phyloP scores from a whole-genome alignment of 2,329 filamentous ascomycete genomes.

The Aspergillus versicolor region DNA sequence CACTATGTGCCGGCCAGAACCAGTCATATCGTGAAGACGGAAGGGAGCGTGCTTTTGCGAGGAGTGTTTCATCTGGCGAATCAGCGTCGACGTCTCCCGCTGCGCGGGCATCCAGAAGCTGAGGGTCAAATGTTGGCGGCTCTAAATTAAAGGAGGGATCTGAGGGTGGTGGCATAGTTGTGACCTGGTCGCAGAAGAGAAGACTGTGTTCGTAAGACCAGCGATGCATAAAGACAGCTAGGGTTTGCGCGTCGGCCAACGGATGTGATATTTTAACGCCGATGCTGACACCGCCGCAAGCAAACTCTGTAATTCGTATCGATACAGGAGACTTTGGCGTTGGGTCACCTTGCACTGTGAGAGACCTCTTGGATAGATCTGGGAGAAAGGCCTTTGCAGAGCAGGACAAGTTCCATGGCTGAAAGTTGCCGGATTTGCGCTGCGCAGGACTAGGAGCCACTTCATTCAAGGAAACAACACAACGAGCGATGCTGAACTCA shows the following conservation, averaged over 20 bases:
- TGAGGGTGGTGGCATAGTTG: not conserved
- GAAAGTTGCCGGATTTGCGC: constrained; percentile 5
- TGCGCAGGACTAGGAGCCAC: constrained; percentile 24
- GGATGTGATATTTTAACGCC: constrained; percentile 46
- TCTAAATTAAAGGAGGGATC: not conserved
- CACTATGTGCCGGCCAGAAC: constrained; percentile 33
- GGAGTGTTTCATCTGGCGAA: constrained; percentile 23
- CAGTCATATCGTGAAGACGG: constrained; percentile 52
- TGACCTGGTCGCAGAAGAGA: constrained; percentile 4
- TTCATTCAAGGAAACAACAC: constrained; percentile 14
- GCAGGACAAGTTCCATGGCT: not conserved
- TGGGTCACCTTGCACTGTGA: too few species aligned
- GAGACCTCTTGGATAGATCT: not conserved
- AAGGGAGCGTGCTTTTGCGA: constrained; percentile 28
- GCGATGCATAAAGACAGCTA: constrained; percentile 45
- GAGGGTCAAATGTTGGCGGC: constrained; percentile 38
- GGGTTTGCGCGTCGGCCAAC: constrained; percentile 46
- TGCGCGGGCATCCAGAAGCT: constrained; percentile 36
- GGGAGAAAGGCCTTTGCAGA: constrained; percentile 4
- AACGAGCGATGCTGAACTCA: constrained; percentile 35
- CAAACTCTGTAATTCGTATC: constrained; percentile 44
- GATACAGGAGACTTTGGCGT: constrained; percentile 25
- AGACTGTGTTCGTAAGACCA: constrained; percentile 38
- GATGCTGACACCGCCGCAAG: constrained; percentile 44
- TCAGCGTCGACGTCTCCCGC: constrained; percentile 25